Percentiles rank a stretch among this genome's conserved stretches.
These are phyloP conservation scores for Ophiosphaerella korrae DNA, from an alignment of 2,329 filamentous ascomycete species.

Conservation along the genomic window DNA sequence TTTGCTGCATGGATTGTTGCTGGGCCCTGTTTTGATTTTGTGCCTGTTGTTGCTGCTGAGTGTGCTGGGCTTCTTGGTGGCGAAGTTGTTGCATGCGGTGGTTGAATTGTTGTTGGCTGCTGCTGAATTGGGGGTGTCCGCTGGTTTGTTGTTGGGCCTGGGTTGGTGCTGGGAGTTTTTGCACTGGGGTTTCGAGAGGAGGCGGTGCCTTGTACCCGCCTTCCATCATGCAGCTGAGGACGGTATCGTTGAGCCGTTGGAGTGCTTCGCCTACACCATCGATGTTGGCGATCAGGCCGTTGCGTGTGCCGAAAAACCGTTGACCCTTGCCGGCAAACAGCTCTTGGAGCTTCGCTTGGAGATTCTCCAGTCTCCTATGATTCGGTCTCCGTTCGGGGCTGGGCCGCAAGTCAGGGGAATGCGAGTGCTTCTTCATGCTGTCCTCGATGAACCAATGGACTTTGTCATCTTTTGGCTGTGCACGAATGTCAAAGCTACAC, in stretches of 20 bases:
- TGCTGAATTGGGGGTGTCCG: slow-evolving; percentile 7
- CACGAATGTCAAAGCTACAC: slow-evolving; percentile 47
- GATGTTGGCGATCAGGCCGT: slow-evolving; percentile 44
- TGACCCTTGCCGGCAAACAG: slow-evolving; percentile 38
- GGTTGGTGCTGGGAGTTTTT: slow-evolving; percentile 5
- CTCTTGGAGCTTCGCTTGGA: slow-evolving; percentile 40
- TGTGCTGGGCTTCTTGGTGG: slow-evolving; percentile 4
- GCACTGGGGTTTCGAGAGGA: slow-evolving; percentile 11
- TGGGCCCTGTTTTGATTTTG: slow-evolving; percentile 13
- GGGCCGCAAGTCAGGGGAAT: slow-evolving; percentile 28
- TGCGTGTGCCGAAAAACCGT: slow-evolving; percentile 47
- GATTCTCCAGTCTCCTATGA: slow-evolving; percentile 34
- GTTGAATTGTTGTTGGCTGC: slow-evolving; percentile 7
- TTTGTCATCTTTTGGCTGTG: slow-evolving; percentile 38
- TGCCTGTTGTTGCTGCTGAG: slow-evolving; percentile 11
- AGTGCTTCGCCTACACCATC: slow-evolving; percentile 45
- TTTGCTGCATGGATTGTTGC: slow-evolving; percentile 13
- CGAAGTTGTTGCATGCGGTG: neutral
- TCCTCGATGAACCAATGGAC: slow-evolving; percentile 48
- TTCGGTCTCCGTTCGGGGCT: slow-evolving; percentile 28
- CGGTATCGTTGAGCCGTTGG: slow-evolving; percentile 43
- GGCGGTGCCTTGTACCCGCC: slow-evolving; percentile 31
- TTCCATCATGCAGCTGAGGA: slow-evolving; percentile 41
- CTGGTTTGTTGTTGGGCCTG: slow-evolving; percentile 13
- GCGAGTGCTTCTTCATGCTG: slow-evolving; percentile 25